Evolutionary conservation across 352 stramenopile genomes (phyloP).

Genomic region (Phytophthora podocarpi): DNA sequence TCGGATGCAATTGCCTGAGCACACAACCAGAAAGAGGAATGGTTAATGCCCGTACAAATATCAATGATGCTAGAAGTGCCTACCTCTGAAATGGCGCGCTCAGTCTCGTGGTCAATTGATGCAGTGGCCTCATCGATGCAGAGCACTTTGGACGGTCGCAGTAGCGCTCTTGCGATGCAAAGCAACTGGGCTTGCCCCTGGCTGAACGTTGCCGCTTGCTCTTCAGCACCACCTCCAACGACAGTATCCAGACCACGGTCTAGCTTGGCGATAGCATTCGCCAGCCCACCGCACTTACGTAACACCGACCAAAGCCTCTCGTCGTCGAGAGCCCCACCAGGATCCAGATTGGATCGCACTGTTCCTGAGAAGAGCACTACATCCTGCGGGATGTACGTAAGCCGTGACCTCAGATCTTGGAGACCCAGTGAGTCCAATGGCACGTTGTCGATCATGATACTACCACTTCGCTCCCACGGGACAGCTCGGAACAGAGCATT

Average conservation of each 20-base stretch:
- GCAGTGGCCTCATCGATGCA: slow-evolving; percentile 93
- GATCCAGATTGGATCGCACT: slow-evolving; percentile 88
- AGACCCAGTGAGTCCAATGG: slow-evolving; percentile 68
- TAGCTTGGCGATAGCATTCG: slow-evolving; percentile 47
- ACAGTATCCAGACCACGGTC: slow-evolving; percentile 53
- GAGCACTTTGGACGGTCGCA: slow-evolving; percentile 93
- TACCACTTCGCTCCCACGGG: slow-evolving; percentile 47
- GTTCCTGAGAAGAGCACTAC: slow-evolving; percentile 83
- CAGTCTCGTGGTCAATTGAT: slow-evolving; percentile 91
- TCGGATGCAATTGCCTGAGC: slow-evolving; percentile 88
- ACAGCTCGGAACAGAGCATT: slow-evolving; percentile 82
- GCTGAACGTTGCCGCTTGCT: slow-evolving; percentile 55
- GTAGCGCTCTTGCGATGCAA: slow-evolving; percentile 75
- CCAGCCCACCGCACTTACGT: slow-evolving; percentile 49
- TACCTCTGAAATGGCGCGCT: slow-evolving; percentile 77
- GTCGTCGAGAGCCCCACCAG: slow-evolving; percentile 41
- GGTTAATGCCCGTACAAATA: background rate
- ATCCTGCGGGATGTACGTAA: slow-evolving; percentile 89
- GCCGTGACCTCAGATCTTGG: slow-evolving; percentile 55
- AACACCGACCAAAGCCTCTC: slow-evolving; percentile 67
- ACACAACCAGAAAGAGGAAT: slow-evolving; percentile 12
- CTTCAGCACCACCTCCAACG: slow-evolving; percentile 47
- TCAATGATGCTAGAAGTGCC: background rate
- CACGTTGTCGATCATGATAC: slow-evolving; percentile 78
- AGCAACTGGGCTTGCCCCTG: slow-evolving; percentile 79